phyloP scores from a whole-genome alignment of 306 rosid species.

The Castanopsis chinensis region DNA sequence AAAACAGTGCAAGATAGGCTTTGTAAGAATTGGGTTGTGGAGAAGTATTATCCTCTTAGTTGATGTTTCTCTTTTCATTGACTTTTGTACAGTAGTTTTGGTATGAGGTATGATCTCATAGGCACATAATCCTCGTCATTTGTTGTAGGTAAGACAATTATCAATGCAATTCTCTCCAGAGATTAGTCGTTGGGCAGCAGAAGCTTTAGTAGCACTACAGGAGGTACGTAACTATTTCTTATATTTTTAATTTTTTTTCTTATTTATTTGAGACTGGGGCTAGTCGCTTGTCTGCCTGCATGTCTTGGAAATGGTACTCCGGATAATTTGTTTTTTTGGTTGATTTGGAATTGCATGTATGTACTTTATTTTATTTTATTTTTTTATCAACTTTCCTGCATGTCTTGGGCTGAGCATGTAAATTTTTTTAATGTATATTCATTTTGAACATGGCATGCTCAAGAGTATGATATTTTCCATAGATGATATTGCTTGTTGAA shows the following conservation, averaged over 20 bases:
- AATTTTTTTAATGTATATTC: no score
- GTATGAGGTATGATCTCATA: not conserved
- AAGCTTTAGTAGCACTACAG: constrained; percentile 69
- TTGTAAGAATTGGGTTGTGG: not conserved
- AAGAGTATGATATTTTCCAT: not conserved
- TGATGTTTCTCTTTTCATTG: not conserved
- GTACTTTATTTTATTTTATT: not conserved
- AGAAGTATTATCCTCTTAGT: not conserved
- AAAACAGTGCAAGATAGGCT: no score
- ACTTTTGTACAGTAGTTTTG: constrained; percentile 5
- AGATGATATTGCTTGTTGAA: not conserved
- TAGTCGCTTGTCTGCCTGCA: constrained; percentile 2
- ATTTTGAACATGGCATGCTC: not conserved
- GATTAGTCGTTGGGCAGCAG: constrained; percentile 68
- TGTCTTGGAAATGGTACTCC: not conserved
- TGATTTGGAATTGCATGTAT: not conserved
- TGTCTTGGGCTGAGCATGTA: no score
- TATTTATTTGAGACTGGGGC: not conserved
- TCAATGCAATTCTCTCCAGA: constrained; percentile 33
- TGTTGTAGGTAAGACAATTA: constrained; percentile 58
- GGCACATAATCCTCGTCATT: not conserved
- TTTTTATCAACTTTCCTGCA: no score
- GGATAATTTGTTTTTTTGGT: not conserved
- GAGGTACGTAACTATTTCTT: constrained; percentile 52
- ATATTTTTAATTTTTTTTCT: constrained; percentile 7